Conservation (phyloP, 148 eudicot genomes). For the Chenopodium quinoa region DNA sequence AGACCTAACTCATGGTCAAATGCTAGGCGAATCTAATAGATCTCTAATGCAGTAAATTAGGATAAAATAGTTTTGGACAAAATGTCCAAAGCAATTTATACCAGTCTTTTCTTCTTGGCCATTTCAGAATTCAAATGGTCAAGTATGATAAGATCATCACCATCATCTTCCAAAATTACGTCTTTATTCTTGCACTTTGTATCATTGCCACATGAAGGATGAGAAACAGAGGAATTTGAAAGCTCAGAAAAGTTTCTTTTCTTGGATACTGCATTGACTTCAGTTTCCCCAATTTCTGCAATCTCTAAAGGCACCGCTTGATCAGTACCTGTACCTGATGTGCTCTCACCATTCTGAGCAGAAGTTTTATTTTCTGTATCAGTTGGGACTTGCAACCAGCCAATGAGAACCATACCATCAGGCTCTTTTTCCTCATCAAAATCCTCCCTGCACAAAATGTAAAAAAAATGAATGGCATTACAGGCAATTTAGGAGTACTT, state of each 20-base stretch:
- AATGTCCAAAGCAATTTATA: slow-evolving; percentile 25
- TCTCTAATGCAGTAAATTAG: slow-evolving; percentile 15
- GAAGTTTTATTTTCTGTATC: slow-evolving; percentile 44
- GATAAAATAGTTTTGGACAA: slow-evolving; percentile 16
- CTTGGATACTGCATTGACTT: slow-evolving; percentile 39
- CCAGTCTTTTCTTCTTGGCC: slow-evolving; percentile 50
- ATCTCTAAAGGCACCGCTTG: slow-evolving; percentile 30
- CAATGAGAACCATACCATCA: slow-evolving; percentile 90
- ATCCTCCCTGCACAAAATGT: slow-evolving; percentile 56
- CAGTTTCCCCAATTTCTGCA: slow-evolving; percentile 36
- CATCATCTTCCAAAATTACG: slow-evolving; percentile 42
- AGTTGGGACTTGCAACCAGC: slow-evolving; percentile 61
- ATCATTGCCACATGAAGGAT: slow-evolving; percentile 20
- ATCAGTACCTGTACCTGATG: slow-evolving; percentile 31
- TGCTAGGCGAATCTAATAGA: slow-evolving; percentile 22
- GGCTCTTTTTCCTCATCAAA: slow-evolving; percentile 98
- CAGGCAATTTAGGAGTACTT: background rate
- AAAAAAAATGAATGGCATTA: background rate
- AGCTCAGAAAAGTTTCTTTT: slow-evolving; percentile 65
- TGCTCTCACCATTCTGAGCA: slow-evolving; percentile 54
- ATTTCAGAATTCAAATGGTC: slow-evolving; percentile 45
- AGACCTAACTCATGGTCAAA: slow-evolving; percentile 12
- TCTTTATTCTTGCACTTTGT: slow-evolving; percentile 36
- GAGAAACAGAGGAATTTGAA: slow-evolving; percentile 29
- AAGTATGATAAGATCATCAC: slow-evolving; percentile 50